Percentiles rank a stretch among this genome's conserved stretches.
Conservation (phyloP, 495 filamentous ascomycete species). For the Penicillium bovifimosum region DNA sequence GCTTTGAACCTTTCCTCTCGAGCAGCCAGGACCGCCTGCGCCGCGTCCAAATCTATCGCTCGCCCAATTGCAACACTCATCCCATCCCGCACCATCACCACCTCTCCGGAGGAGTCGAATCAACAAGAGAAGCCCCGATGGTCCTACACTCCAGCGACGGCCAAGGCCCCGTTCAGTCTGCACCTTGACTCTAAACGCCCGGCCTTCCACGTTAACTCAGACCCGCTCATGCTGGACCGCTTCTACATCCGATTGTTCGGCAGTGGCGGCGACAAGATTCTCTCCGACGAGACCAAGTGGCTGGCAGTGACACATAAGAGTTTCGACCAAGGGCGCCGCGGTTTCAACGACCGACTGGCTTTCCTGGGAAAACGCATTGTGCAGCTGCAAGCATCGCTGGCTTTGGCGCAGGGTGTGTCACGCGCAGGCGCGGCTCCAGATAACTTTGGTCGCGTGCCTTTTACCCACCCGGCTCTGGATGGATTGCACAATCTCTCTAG, state of each 20-base stretch:
- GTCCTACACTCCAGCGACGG: slow-evolving; percentile 70
- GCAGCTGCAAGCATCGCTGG: slow-evolving; percentile 68
- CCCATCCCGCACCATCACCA: slow-evolving; percentile 24
- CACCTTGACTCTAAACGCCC: slow-evolving; percentile 42
- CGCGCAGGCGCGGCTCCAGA: slow-evolving; percentile 17
- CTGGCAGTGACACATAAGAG: slow-evolving; percentile 96
- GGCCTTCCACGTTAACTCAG: slow-evolving; percentile 64
- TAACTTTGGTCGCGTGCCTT: slow-evolving; percentile 55
- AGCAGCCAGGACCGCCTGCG: slow-evolving; percentile 33
- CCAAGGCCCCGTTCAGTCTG: slow-evolving; percentile 66
- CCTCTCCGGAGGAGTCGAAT: slow-evolving; percentile 23
- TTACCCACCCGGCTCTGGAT: slow-evolving; percentile 65
- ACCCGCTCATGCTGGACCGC: slow-evolving; percentile 63
- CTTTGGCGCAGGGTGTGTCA: slow-evolving; percentile 52
- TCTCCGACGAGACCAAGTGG: slow-evolving; percentile 93
- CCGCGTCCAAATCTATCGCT: slow-evolving; percentile 19
- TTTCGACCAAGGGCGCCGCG: slow-evolving; percentile 90
- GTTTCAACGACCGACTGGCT: slow-evolving; percentile 90
- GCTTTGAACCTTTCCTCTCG: slow-evolving; percentile 35
- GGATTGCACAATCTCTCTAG: slow-evolving; percentile 62
- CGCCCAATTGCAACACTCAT: slow-evolving; percentile 13
- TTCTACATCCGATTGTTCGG: slow-evolving; percentile 73
- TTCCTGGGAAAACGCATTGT: slow-evolving; percentile 81
- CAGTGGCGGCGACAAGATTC: slow-evolving; percentile 57
- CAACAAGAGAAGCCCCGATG: slow-evolving; percentile 61